These are phyloP conservation scores for Sarcomyxa edulis DNA, from an alignment of 768 basidiomycete species.

Conservation along the genomic window DNA sequence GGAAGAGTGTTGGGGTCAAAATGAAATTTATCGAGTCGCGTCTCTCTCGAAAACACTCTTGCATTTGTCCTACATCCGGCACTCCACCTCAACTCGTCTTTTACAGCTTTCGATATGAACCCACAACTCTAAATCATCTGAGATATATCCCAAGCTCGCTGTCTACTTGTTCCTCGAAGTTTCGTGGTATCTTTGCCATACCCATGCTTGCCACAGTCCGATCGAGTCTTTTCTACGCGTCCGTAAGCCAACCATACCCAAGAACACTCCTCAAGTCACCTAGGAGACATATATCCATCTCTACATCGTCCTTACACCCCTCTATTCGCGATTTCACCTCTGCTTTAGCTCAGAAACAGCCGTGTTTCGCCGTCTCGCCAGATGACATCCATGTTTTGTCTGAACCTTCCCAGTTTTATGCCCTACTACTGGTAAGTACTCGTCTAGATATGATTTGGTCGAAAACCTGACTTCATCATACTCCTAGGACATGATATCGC, in stretches of 20 bases:
- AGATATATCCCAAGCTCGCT: not conserved
- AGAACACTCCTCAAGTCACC: too few relatives aligned
- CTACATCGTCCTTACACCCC: slow-evolving; percentile 19
- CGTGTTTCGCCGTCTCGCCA: slow-evolving; percentile 40
- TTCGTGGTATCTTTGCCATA: not conserved
- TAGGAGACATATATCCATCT: slow-evolving; percentile 4
- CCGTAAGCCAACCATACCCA: slow-evolving; percentile 1
- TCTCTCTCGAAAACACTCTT: too few relatives aligned
- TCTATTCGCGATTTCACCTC: slow-evolving; percentile 31
- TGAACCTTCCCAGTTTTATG: slow-evolving; percentile 56
- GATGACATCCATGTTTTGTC: slow-evolving; percentile 48
- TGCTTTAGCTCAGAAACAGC: slow-evolving; percentile 34
- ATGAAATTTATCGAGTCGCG: too few relatives aligned
- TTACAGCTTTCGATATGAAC: not conserved
- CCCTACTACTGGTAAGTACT: slow-evolving; percentile 43
- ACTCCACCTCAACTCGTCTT: not conserved
- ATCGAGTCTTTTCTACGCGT: not conserved
- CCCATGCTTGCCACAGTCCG: slow-evolving; percentile 2
- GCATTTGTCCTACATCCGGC: not conserved
- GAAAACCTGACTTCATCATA: not conserved
- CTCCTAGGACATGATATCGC: slow-evolving; percentile 63
- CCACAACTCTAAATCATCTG: not conserved
- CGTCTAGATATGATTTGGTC: not conserved
- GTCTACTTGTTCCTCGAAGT: not conserved
- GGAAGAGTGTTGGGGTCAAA: too few relatives aligned